Evolutionary conservation across 495 filamentous ascomycete genomes (phyloP).

Genomic region (Aspergillus incahuasiensis): DNA sequence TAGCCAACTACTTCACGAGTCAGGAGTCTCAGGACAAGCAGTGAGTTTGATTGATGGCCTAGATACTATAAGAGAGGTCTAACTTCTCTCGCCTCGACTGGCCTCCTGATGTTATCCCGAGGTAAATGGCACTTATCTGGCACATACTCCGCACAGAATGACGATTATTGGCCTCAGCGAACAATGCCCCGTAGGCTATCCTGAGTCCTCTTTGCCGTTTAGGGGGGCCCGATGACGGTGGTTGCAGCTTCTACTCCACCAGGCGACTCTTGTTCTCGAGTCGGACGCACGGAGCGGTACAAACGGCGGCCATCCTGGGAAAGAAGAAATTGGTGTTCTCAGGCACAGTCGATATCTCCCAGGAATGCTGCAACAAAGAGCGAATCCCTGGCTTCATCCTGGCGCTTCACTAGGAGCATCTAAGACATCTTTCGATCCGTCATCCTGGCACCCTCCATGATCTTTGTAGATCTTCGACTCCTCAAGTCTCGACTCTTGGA

Average conservation of each 20-base stretch:
- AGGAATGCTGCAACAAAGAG: not conserved
- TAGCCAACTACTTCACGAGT: not conserved
- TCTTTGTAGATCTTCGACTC: not conserved
- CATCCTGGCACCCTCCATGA: not conserved
- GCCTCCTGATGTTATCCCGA: not conserved
- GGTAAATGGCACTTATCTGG: not conserved
- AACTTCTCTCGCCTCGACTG: not conserved
- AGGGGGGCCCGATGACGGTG: not conserved
- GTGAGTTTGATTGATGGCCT: too few species aligned
- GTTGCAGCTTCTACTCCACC: slow-evolving; percentile 2
- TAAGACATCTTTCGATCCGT: not conserved
- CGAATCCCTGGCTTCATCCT: not conserved
- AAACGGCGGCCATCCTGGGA: not conserved
- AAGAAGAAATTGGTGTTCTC: not conserved
- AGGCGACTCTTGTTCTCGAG: not conserved
- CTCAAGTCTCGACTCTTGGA: not conserved
- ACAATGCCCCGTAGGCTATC: not conserved
- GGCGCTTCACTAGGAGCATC: not conserved
- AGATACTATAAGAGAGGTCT: not conserved
- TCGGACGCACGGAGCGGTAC: not conserved
- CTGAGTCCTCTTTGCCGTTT: slow-evolving; percentile 1
- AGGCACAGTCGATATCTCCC: not conserved
- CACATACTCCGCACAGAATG: not conserved
- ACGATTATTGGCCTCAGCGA: not conserved
- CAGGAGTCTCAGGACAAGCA: not conserved